Conservation (phyloP, 2,329 filamentous ascomycete genomes). For the Trichophyton verrucosum region DNA sequence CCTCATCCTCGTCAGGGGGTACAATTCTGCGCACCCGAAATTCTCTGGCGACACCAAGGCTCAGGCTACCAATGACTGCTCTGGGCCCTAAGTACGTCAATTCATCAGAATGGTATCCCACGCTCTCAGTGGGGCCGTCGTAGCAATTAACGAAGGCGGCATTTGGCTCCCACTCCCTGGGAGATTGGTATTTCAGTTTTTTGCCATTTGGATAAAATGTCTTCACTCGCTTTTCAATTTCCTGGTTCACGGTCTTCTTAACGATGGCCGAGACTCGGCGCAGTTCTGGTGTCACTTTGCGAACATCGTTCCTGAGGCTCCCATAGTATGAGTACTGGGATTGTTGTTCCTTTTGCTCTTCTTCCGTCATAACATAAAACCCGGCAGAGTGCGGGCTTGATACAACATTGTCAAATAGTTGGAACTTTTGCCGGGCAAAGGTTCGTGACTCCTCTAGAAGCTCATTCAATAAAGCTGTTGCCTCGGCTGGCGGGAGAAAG, state of each 20-base stretch:
- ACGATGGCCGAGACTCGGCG: conserved; percentile 56
- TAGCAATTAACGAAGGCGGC: conserved; percentile 95
- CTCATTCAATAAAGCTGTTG: conserved; percentile 62
- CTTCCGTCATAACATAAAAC: conserved; percentile 66
- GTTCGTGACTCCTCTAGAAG: conserved; percentile 60
- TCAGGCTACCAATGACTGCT: conserved; percentile 78
- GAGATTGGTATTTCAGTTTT: conserved; percentile 68
- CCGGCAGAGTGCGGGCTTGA: conserved; percentile 70
- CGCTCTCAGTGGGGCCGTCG: conserved; percentile 62
- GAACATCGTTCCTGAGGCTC: conserved; percentile 58
- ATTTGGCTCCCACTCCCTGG: conserved; percentile 66
- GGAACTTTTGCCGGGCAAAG: conserved; percentile 62
- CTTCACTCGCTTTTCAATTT: conserved; percentile 59
- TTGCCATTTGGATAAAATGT: conserved; percentile 54
- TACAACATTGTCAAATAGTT: conserved; percentile 79
- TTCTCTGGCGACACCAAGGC: conserved; percentile 81
- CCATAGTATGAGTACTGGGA: conserved; percentile 82
- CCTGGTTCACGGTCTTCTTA: conserved; percentile 60
- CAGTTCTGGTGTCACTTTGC: conserved; percentile 63
- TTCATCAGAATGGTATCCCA: conserved; percentile 88
- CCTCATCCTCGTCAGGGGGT: conserved; percentile 41
- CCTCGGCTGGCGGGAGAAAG: conserved; percentile 61
- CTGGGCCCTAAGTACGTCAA: conserved; percentile 85
- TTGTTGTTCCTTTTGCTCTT: conserved; percentile 57
- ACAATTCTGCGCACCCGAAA: conserved; percentile 74